Percentiles rank a stretch among this genome's conserved stretches.
These are phyloP conservation scores for Stagonosporopsis cucurbitacearum DNA, from an alignment of 2,329 filamentous ascomycete species.

Conservation along the genomic window DNA sequence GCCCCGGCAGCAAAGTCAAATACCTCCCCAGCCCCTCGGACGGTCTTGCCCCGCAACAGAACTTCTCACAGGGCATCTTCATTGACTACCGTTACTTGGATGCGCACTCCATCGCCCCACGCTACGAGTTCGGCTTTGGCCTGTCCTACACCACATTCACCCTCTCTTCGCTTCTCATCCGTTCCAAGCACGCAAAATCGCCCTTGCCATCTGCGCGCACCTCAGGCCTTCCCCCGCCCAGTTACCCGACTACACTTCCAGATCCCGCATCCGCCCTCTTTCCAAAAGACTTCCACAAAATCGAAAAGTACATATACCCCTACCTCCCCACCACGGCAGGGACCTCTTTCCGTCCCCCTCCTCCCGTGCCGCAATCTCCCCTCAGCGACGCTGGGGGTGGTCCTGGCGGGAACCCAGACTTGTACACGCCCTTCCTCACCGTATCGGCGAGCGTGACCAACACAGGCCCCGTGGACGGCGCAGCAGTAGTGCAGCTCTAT, in stretches of 20 bases:
- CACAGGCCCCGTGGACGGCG: constrained; percentile 62
- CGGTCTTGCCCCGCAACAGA: constrained; percentile 75
- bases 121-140: constrained; percentile 86
- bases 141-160: constrained; percentile 80
- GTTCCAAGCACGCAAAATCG: constrained; percentile 54
- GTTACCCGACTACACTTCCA: constrained; percentile 63
- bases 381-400: constrained; percentile 71
- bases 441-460: constrained; percentile 66
- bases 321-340: constrained; percentile 65
- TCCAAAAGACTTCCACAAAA: constrained; percentile 64
- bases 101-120: constrained; percentile 73
- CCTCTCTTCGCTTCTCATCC: constrained; percentile 61
- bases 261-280: constrained; percentile 64
- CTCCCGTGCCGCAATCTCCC: constrained; percentile 62
- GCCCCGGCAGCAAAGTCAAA: constrained; percentile 71
- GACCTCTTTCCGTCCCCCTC: constrained; percentile 56
- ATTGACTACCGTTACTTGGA: constrained; percentile 93
- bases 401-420: constrained; percentile 70
- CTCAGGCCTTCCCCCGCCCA: constrained; percentile 44
- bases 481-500: constrained; percentile 65
- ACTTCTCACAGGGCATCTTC: constrained; percentile 82
- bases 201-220: constrained; percentile 44
- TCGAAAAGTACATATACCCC: constrained; percentile 76
- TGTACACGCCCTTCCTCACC: constrained; percentile 64
- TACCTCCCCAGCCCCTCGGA: constrained; percentile 65